Base-by-base conservation (phyloP, 257 asterid genomes). In the Solanum chaucha region DNA sequence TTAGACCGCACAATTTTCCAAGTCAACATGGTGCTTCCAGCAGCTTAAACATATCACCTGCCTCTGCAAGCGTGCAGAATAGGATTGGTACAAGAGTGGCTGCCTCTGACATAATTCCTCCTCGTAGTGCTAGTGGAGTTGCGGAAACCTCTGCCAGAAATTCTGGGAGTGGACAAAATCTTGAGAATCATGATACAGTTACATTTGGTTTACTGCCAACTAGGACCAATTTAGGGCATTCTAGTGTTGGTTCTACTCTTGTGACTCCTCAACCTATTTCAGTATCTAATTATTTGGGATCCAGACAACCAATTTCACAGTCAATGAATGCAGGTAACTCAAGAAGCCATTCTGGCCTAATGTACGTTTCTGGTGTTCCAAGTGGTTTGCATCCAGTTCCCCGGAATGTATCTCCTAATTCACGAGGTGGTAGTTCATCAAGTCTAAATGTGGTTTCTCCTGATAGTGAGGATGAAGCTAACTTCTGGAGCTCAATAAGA, bases 391-490 rank as follows among this genome's bases (percentile, higher is more conserved):
- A 80, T 87, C 83, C 96, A 2, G 86, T 87, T 89, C 90, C 94
- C 88, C 90, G 94, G 94, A 89, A 87, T 68, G 94, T 91, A 81
- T 87, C 96, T 87, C 89, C 85, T 44, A 80, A 90, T 84, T 70
- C 94, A 67, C 87, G 90, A 87, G 90, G 90, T 70, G 92, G 93
- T 72, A 88, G 91, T 88, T 93, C 94, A 38, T 87, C 95, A 9
- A 85, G 90, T 86, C 88, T 94, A 51, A 87, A 89, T 84, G 65
- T 88, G 80, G 85, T 61, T 88, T 86, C 93, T 7, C 91, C 92
- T 87, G 96, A 94, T 81, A 88, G 95, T 90, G 88, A 89, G 8
- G 95, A 90, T 85, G 99, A 91, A 86, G 86, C 85, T 41, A 87
- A 73, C 81, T 88, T 85, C 46, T 89, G 98, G 90, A 88, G 88